A percentile compares a stretch with the other conserved stretches of the same genome.
phyloP scores from a whole-genome alignment of 257 asterid genomes.

The Nicotiana attenuata region DNA sequence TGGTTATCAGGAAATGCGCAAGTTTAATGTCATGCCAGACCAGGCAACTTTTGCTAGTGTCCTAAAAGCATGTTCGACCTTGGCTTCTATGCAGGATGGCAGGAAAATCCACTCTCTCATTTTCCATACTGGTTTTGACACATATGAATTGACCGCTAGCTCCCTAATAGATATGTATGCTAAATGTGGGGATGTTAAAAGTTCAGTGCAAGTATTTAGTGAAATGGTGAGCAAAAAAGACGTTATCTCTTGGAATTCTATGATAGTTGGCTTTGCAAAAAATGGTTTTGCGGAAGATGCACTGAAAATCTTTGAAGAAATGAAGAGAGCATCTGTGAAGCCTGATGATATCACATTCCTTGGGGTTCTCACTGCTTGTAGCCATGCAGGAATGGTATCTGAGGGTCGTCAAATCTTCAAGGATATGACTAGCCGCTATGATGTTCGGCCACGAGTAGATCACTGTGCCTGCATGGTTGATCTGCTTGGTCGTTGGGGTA shows the following conservation, averaged over 20 bases:
- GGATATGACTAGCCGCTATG: conserved; percentile 40
- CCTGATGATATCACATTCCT: conserved; percentile 90
- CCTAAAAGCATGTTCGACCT: conserved; percentile 64
- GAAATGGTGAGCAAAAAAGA: conserved; percentile 63
- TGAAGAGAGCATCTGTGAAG: conserved; percentile 41
- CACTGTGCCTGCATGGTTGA: conserved; percentile 92
- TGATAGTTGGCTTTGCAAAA: conserved; percentile 86
- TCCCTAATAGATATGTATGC: conserved; percentile 94
- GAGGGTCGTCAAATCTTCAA: conserved; percentile 62
- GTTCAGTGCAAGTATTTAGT: conserved; percentile 52
- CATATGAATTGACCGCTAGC: conserved; percentile 70
- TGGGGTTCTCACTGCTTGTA: conserved; percentile 86
- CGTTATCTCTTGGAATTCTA: conserved; percentile 78
- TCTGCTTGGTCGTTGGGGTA: conserved; percentile 88
- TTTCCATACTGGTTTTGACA: conserved; percentile 55
- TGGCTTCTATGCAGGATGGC: conserved; percentile 66
- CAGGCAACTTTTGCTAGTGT: conserved; percentile 89
- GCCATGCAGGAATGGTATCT: conserved; percentile 77
- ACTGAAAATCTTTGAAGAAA: conserved; percentile 55
- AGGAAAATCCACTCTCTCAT: conserved; percentile 56
- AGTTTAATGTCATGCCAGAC: conserved; percentile 55
- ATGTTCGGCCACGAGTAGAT: conserved; percentile 58
- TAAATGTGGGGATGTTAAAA: conserved; percentile 78
- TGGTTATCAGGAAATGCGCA: conserved; percentile 67
- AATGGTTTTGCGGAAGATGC: conserved; percentile 71